These are phyloP conservation scores for Suhomyces prunicola DNA, from an alignment of 805 yeast species.

Conservation along the genomic window DNA sequence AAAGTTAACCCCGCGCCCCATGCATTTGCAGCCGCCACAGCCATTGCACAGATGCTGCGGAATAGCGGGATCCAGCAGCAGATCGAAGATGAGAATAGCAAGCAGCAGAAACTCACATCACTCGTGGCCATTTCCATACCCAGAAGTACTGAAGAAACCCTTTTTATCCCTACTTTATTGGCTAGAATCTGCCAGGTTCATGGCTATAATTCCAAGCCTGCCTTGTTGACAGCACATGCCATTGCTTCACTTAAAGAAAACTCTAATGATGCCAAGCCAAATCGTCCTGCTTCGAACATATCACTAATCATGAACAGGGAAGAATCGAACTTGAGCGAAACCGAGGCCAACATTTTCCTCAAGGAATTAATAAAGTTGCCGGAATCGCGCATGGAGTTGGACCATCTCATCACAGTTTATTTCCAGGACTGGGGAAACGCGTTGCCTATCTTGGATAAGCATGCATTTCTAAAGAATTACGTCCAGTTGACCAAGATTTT, in stretches of 20 bases:
- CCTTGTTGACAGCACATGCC: slow-evolving; percentile 67
- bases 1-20: slow-evolving; percentile 76
- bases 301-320: slow-evolving; percentile 26
- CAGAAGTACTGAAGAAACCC: slow-evolving; percentile 72
- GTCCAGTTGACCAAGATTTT: slow-evolving; percentile 43
- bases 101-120: slow-evolving; percentile 37
- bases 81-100: slow-evolving; percentile 22
- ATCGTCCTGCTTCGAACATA: slow-evolving; percentile 7
- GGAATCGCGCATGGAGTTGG: slow-evolving; percentile 58
- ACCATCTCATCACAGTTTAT: slow-evolving; percentile 62
- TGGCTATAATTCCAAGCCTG: slow-evolving; percentile 69
- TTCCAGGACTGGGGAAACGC: slow-evolving; percentile 77
- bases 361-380: slow-evolving; percentile 28
- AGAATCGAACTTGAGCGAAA: slow-evolving; percentile 26
- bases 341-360: slow-evolving; percentile 48
- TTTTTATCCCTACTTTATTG: slow-evolving; percentile 68
- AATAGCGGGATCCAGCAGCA: slow-evolving; percentile 15
- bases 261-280: slow-evolving; percentile 12
- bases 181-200: slow-evolving; percentile 67
- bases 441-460: slow-evolving; percentile 67
- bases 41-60: slow-evolving; percentile 54
- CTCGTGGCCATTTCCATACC: slow-evolving; percentile 71
- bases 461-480: slow-evolving; percentile 64
- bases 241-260: slow-evolving; percentile 64
- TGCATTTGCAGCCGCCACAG: slow-evolving; percentile 60